Evolutionary conservation across 1,284 basidiomycete species (phyloP).

Genomic region (Ganoderma sp.): DNA sequence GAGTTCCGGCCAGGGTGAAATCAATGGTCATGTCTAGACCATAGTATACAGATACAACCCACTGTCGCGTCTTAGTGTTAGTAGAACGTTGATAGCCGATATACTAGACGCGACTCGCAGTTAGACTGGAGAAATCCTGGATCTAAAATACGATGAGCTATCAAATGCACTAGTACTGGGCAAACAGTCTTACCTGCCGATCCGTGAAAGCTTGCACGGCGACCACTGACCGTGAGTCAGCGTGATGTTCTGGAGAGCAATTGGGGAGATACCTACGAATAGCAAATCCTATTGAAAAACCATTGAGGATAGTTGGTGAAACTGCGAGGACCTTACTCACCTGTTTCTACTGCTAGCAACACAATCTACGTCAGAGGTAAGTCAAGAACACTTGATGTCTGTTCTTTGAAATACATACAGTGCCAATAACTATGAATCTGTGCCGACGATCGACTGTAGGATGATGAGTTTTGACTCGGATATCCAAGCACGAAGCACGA

Average conservation of each 20-base stretch:
- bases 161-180: not conserved
- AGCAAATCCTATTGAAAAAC: not conserved
- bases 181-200: not conserved
- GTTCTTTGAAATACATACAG: not conserved
- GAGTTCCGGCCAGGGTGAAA: not conserved
- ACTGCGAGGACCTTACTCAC: too few relatives aligned
- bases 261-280: not conserved
- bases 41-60: conserved; percentile 4
- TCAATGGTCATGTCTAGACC: not conserved
- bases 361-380: too few relatives aligned
- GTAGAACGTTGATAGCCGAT: not conserved
- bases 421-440: not conserved
- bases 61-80: not conserved
- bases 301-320: too few relatives aligned
- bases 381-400: not conserved
- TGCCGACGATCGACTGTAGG: not conserved
- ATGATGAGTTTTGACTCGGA: not conserved
- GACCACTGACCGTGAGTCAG: not conserved
- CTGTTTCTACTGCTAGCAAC: too few relatives aligned
- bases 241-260: too few relatives aligned
- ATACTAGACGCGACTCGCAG: not conserved
- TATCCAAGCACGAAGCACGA: not conserved
- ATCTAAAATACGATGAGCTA: not conserved
- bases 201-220: not conserved
- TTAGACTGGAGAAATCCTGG: not conserved